phyloP scores from a whole-genome alignment of 1,284 basidiomycete species.

The Microbotryomycetes sp. region DNA sequence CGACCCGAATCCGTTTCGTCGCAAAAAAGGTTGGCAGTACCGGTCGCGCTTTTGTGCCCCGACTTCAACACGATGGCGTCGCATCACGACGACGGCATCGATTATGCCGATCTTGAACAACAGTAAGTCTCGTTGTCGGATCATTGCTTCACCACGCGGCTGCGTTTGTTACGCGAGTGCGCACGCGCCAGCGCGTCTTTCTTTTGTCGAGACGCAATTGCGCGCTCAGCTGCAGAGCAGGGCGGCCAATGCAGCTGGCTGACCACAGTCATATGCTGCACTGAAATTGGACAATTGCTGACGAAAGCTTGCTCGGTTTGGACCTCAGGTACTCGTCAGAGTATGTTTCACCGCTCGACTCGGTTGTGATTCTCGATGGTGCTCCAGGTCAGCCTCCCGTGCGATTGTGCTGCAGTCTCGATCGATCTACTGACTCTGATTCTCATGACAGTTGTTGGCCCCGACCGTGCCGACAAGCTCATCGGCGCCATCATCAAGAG shows the following conservation, averaged over 20 bases:
- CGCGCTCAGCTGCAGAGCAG: too few species aligned
- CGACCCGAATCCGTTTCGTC: too few species aligned
- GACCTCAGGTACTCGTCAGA: conserved; percentile 40
- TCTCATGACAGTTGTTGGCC: conserved; percentile 35
- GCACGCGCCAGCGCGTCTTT: too few species aligned
- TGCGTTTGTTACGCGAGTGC: too few species aligned
- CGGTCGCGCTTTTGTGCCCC: too few species aligned
- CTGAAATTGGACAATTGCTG: too few species aligned
- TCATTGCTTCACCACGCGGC: not conserved
- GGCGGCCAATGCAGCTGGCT: too few species aligned
- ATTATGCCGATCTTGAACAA: conserved; percentile 89
- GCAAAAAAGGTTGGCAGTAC: too few species aligned
- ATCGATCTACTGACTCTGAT: not conserved
- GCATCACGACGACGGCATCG: conserved; percentile 62
- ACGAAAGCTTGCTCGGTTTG: too few species aligned
- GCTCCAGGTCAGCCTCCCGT: conserved; percentile 35
- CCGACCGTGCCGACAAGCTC: conserved; percentile 42
- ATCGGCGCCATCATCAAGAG: conserved; percentile 44
- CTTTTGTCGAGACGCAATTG: too few species aligned
- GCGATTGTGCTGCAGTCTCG: not conserved
- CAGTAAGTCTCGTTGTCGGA: conserved; percentile 53
- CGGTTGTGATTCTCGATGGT: conserved; percentile 45
- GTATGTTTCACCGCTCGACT: conserved; percentile 44
- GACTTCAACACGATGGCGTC: too few species aligned
- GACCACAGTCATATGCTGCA: too few species aligned